These are phyloP conservation scores for Antarctomyces pellizariae DNA, from an alignment of 495 filamentous ascomycete genomes.

Conservation along the genomic window DNA sequence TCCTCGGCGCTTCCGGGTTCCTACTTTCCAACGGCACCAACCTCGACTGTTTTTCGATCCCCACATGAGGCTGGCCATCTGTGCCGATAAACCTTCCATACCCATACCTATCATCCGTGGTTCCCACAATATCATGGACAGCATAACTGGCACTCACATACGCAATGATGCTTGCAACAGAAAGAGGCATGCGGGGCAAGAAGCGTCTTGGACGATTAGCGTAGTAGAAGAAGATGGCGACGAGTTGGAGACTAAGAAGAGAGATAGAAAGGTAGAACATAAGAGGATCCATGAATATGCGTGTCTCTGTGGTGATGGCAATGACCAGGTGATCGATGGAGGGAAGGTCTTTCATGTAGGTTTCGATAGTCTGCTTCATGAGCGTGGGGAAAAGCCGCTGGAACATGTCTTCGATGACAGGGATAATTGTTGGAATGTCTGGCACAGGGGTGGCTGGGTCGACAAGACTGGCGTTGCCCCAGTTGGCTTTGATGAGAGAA, in stretches of 20 bases:
- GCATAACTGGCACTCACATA: constrained; percentile 12
- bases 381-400: constrained; percentile 15
- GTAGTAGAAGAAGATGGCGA: constrained; percentile 17
- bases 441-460: constrained; percentile 13
- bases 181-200: constrained; percentile 18
- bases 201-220: constrained; percentile 10
- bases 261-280: constrained; percentile 14
- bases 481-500: constrained; percentile 11
- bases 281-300: constrained; percentile 16
- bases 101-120: constrained; percentile 11
- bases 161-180: constrained; percentile 16
- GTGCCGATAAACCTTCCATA: constrained; percentile 20
- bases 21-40: constrained; percentile 11
- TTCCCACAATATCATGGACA: constrained; percentile 7
- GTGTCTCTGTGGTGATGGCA: constrained; percentile 6
- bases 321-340: constrained; percentile 1
- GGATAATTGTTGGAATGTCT: constrained; percentile 6
- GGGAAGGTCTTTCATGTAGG: constrained; percentile 8
- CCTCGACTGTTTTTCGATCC: constrained; percentile 18
- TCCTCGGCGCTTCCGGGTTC: constrained; percentile 5
- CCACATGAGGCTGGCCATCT: constrained; percentile 19
- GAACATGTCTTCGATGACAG: constrained; percentile 11
- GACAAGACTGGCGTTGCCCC: constrained; percentile 10
- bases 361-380: constrained; percentile 11
- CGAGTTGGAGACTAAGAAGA: constrained; percentile 14